Evolutionary conservation across 179 eudicot species (phyloP).

Genomic region (Sideroxylon spinosum): DNA sequence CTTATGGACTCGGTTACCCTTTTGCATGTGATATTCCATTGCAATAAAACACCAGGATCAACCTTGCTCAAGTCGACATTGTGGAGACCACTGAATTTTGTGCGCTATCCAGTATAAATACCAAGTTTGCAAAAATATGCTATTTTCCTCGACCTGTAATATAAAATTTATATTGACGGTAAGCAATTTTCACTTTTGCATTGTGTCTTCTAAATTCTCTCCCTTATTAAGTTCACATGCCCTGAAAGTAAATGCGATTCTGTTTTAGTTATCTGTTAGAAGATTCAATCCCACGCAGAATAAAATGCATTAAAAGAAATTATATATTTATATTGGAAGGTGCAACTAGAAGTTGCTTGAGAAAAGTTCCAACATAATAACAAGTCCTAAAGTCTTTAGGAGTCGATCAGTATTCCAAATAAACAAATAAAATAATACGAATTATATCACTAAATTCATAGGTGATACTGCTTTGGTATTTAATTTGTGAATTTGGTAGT

Average conservation of each 20-base stretch:
- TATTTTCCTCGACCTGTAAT: too few species aligned
- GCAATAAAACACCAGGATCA: too few species aligned
- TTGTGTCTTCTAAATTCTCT: background rate
- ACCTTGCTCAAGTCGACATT: too few species aligned
- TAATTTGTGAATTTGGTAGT: too few species aligned
- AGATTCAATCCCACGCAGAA: background rate
- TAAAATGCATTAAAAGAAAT: background rate
- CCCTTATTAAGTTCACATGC: background rate
- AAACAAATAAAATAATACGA: background rate
- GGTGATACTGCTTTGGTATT: too few species aligned
- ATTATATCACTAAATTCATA: background rate
- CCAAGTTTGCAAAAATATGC: too few species aligned
- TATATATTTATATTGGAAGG: background rate
- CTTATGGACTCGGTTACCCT: too few species aligned
- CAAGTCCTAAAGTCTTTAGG: background rate
- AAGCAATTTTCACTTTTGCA: background rate
- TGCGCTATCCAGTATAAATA: too few species aligned
- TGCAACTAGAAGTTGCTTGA: background rate
- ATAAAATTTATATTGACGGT: background rate
- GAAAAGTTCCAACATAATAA: background rate
- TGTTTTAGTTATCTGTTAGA: slow-evolving; percentile 3
- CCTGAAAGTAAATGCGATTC: background rate
- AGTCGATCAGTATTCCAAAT: background rate
- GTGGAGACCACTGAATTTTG: too few species aligned
- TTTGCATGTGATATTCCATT: too few species aligned